These are phyloP conservation scores for Nemania sp. DNA, from an alignment of 2,329 filamentous ascomycete species.

Conservation along the genomic window DNA sequence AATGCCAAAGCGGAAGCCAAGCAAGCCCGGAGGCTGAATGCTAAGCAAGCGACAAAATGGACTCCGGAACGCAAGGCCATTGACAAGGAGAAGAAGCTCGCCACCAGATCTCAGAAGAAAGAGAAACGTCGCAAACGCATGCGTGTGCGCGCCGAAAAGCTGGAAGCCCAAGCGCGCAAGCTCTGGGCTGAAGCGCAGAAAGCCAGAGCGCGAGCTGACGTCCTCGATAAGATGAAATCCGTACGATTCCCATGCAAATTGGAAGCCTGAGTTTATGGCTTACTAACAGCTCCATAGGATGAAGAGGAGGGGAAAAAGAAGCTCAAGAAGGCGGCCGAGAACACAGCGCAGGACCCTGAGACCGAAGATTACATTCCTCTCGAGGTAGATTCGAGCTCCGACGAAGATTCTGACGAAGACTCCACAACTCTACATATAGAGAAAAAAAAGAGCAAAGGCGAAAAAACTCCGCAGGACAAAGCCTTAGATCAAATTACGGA, in stretches of 20 bases:
- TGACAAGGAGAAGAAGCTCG: conserved; percentile 51
- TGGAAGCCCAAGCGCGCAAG: conserved; percentile 56
- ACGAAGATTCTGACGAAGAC: neutral
- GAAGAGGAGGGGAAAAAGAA: conserved; percentile 46
- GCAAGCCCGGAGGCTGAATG: conserved; percentile 54
- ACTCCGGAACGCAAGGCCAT: conserved; percentile 51
- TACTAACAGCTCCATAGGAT: conserved; percentile 40
- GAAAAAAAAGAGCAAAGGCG: conserved; percentile 21
- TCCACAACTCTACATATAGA: conserved; percentile 10
- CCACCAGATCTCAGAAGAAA: conserved; percentile 48
- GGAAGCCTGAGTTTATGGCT: neutral
- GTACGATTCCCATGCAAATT: conserved; percentile 38
- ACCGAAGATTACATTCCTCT: conserved; percentile 44
- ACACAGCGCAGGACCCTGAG: conserved; percentile 40
- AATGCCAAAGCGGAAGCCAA: conserved; percentile 54
- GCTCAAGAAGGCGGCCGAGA: conserved; percentile 39
- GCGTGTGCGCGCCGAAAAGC: conserved; percentile 55
- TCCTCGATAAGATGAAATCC: conserved; percentile 44
- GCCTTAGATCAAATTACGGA: conserved; percentile 39
- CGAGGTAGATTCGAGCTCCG: conserved; percentile 12
- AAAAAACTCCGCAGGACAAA: conserved; percentile 30
- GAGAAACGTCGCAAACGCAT: conserved; percentile 56
- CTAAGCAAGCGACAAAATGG: conserved; percentile 51
- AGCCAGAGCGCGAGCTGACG: conserved; percentile 47
- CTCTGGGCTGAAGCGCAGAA: conserved; percentile 57